A percentile compares a stretch with the other conserved stretches of the same genome.
Evolutionary conservation across 129 eudicot species (phyloP).

Genomic region (Pittosporum tobira): DNA sequence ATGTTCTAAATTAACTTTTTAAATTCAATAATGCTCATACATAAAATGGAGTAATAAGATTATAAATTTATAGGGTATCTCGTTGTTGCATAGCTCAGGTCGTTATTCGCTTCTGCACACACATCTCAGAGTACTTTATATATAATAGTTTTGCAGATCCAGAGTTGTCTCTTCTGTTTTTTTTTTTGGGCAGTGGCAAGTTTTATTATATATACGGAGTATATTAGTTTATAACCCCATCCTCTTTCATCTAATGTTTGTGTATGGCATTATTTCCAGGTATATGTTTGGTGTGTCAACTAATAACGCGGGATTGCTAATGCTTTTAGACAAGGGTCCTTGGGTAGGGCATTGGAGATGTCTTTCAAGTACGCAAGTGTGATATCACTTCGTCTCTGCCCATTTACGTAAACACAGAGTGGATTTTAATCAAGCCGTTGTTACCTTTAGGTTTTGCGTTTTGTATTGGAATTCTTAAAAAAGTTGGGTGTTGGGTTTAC

Average conservation of each 20-base stretch:
- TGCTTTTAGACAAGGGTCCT: conserved; percentile 61
- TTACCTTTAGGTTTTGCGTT: conserved; percentile 7
- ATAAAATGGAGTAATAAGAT: too few relatives aligned
- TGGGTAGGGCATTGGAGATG: conserved; percentile 53
- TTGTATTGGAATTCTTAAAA: neutral
- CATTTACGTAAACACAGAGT: neutral
- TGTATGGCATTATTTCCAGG: conserved; percentile 21
- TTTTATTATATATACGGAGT: too few relatives aligned
- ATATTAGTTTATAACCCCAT: neutral
- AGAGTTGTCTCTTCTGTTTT: neutral
- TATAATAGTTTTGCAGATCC: too few relatives aligned
- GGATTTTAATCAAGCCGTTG: neutral
- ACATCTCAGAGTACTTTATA: too few relatives aligned
- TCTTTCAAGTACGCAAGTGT: conserved; percentile 47
- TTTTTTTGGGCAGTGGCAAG: neutral
- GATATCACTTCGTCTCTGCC: conserved; percentile 9
- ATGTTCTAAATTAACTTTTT: too few relatives aligned
- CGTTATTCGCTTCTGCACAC: too few relatives aligned
- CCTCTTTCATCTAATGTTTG: neutral
- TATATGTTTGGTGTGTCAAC: conserved; percentile 44
- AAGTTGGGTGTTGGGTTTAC: neutral
- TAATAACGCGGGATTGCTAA: conserved; percentile 49
- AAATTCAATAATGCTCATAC: too few relatives aligned
- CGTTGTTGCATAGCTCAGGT: too few relatives aligned
- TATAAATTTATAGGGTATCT: too few relatives aligned